Conservation (phyloP, 768 basidiomycete species). For the Suillus sp. region DNA sequence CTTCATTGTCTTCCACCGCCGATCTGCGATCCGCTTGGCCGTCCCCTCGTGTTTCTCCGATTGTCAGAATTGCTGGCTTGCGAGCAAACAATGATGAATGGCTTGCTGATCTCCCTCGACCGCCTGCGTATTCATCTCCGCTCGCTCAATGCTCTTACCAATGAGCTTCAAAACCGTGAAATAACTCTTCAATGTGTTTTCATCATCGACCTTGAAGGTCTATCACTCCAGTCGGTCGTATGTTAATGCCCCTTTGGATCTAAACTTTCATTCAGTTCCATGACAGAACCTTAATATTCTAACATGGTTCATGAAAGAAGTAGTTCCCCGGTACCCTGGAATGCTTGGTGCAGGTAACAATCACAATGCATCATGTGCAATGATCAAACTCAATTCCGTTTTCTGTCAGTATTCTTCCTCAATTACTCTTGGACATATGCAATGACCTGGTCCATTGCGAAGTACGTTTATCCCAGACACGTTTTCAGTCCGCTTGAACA, state of each 20-base stretch:
- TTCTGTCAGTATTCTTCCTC: constrained; percentile 58
- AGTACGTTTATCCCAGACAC: constrained; percentile 43
- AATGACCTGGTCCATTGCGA: constrained; percentile 65
- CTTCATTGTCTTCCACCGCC: constrained; percentile 58
- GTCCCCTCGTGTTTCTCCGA: constrained; percentile 63
- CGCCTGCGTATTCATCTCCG: constrained; percentile 58
- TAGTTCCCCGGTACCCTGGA: constrained; percentile 72
- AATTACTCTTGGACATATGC: constrained; percentile 78
- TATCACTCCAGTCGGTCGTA: constrained; percentile 61
- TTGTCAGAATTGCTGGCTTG: constrained; percentile 43
- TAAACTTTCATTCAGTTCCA: constrained; percentile 13
- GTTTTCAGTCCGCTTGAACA: constrained; percentile 12
- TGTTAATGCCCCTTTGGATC: constrained; percentile 27
- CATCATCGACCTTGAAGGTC: constrained; percentile 61
- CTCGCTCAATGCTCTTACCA: constrained; percentile 42
- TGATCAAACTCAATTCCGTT: constrained; percentile 9
- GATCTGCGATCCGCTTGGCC: constrained; percentile 60
- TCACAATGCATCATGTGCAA: constrained; percentile 14
- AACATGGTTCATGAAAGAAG: constrained; percentile 64
- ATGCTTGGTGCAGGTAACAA: constrained; percentile 68
- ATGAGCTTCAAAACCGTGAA: constrained; percentile 19
- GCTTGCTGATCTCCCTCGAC: constrained; percentile 55
- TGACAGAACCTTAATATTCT: constrained; percentile 60
- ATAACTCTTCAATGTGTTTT: constrained; percentile 67
- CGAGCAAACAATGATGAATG: constrained; percentile 41